A percentile compares a stretch with the other conserved stretches of the same genome.
phyloP scores from a whole-genome alignment of 2,329 filamentous ascomycete genomes.

The Beauveria medogensis region DNA sequence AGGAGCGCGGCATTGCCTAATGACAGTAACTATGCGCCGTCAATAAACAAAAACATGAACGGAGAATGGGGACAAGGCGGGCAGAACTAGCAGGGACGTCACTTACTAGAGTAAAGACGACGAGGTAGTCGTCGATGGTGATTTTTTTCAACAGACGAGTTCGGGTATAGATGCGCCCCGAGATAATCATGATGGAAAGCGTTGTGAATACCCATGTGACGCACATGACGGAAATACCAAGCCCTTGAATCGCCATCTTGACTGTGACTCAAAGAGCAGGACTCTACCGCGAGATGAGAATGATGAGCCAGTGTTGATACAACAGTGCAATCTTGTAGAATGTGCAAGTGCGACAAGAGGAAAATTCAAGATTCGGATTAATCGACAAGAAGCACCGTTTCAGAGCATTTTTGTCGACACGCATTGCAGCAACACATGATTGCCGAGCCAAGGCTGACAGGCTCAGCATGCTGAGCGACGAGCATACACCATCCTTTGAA shows the following conservation, averaged over 20 bases:
- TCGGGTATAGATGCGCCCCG: not conserved
- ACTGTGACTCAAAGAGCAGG: not conserved
- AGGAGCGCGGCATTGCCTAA: not conserved
- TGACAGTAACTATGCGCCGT: not conserved
- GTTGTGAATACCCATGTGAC: not conserved
- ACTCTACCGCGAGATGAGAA: not conserved
- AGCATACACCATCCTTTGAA: not conserved
- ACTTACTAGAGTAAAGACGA: not conserved
- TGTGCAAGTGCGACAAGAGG: not conserved
- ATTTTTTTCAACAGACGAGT: not conserved
- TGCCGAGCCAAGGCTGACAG: not conserved
- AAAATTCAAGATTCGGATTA: not conserved
- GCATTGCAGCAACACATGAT: not conserved
- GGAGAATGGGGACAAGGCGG: too few species aligned
- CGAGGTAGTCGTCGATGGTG: not conserved
- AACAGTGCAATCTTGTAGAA: not conserved
- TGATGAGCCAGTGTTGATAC: not conserved
- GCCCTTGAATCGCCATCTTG: not conserved
- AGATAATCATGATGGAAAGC: not conserved
- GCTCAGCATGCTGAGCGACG: not conserved
- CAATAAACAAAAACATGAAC: not conserved
- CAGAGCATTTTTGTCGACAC: not conserved
- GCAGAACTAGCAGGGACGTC: not conserved
- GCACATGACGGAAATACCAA: not conserved
- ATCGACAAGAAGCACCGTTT: not conserved